Conservation (phyloP, 2,329 filamentous ascomycete genomes). For the Monosporascus sp. region DNA sequence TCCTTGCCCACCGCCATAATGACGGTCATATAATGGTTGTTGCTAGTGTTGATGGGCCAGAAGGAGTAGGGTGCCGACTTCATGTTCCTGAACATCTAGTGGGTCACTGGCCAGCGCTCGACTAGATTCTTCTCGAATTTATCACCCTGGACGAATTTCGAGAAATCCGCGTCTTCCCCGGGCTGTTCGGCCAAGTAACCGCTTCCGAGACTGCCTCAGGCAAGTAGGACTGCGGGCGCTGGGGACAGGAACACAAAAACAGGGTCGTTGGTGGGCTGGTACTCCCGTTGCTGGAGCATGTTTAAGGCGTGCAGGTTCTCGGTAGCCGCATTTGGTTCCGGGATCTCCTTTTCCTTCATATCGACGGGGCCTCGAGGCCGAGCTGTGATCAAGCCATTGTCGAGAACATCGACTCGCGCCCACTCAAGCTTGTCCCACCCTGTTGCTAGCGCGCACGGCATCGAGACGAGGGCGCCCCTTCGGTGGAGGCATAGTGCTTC, state of each 20-base stretch:
- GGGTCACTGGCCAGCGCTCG: not conserved
- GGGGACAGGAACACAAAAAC: conserved; percentile 2
- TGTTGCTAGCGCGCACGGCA: not conserved
- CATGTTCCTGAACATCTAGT: too few species aligned
- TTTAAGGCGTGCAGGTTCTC: conserved; percentile 10
- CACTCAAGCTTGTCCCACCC: not conserved
- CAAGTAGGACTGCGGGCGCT: not conserved
- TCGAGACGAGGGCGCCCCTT: not conserved
- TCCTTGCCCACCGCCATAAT: too few species aligned
- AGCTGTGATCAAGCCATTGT: conserved; percentile 10
- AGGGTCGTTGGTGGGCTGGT: conserved; percentile 2
- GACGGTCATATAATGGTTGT: too few species aligned
- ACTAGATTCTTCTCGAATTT: not conserved
- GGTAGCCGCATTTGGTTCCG: not conserved
- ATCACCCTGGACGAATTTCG: not conserved
- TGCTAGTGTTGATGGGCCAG: too few species aligned
- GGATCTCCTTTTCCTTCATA: not conserved
- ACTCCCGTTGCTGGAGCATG: conserved; percentile 5
- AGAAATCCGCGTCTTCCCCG: conserved; percentile 1
- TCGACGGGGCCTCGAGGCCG: not conserved
- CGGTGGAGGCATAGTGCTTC: not conserved
- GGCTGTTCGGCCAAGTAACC: not conserved
- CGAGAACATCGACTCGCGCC: conserved; percentile 1
- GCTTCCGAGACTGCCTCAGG: not conserved
- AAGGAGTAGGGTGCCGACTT: too few species aligned